Evolutionary conservation across 306 rosid species (phyloP).

Genomic region (Quercus wislizeni): DNA sequence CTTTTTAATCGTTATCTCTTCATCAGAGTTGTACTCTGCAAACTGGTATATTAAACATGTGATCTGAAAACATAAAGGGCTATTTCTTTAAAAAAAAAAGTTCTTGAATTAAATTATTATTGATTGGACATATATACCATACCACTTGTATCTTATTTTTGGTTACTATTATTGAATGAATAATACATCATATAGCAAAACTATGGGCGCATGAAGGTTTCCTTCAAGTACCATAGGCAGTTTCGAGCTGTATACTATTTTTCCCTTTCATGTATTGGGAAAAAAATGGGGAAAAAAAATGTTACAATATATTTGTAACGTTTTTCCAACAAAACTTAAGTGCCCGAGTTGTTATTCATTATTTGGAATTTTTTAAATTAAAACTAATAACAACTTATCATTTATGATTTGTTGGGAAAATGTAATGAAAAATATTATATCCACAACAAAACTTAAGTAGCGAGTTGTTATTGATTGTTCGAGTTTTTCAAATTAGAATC

Average conservation of each 20-base stretch:
- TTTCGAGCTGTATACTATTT: not conserved
- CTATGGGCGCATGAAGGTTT: slow-evolving; percentile 38
- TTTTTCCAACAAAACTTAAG: too few relatives aligned
- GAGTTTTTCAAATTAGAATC: too few relatives aligned
- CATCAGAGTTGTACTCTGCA: not conserved
- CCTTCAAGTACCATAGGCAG: not conserved
- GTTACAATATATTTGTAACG: too few relatives aligned
- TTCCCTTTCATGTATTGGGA: too few relatives aligned
- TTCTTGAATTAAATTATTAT: not conserved
- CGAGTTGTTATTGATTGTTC: too few relatives aligned
- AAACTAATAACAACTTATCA: fast-evolving
- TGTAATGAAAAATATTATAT: too few relatives aligned
- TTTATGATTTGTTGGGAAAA: too few relatives aligned
- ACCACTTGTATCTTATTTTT: too few relatives aligned
- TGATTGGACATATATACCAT: not conserved
- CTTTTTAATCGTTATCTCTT: not conserved
- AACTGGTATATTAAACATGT: slow-evolving; percentile 12
- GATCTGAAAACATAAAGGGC: slow-evolving; percentile 2
- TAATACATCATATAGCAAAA: slow-evolving; percentile 19
- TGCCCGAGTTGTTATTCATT: fast-evolving
- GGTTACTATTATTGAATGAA: too few relatives aligned
- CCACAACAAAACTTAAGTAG: too few relatives aligned
- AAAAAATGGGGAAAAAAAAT: too few relatives aligned
- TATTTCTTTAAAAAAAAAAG: not conserved
- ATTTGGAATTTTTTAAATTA: fast-evolving